Evolutionary conservation across 306 rosid species (phyloP), one percentile per base, ranked within the genome.

Genomic region (Cucumis melo): DNA sequence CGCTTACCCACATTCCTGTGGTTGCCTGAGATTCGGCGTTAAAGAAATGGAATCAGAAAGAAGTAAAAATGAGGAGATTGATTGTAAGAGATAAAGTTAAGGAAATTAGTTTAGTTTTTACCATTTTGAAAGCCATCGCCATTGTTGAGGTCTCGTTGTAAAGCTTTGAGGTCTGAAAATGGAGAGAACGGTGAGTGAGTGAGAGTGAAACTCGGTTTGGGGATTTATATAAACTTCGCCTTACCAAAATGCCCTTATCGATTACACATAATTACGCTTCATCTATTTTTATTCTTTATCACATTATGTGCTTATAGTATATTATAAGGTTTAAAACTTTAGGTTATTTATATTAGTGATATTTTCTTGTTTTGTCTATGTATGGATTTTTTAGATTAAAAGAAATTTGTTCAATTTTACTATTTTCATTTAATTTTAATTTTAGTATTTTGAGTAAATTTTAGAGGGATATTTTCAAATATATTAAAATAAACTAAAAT

Each of bases 81-180:
- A 15, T 17, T 23, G 10, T 12, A 41, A 42, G 6, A 13, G 12
- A 1, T 32, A 12, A 19, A 12, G 3, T 42, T 21, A 0, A 65
- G 23, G 23, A 8, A 42, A 15, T 8, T n/a, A 11, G 51, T 4
- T 2, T 32, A 32, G 36, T 2, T 32, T 32, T 13, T 87, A 94
- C 99, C 99, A 94, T 94, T 86, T 94, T 94, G 97, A 91, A 94
- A 61, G 99, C 99, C 99, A 94, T 94, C 75, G 99, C 99, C 99
- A 94, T 93, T 82, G 90, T 16, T 51, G 38, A 15, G 27, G 5
- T 67, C 10, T 41, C 34, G 74, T 67, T 6, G 34, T 34, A 71
- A 16, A 16, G 5, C 3, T 51, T 8, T 46, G 16, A 46, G 51
- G 7, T 68, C 23, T 46, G 75, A 27, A 71, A 63, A 21, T 71